Conservation (phyloP, 495 filamentous ascomycete genomes). For the Platismatia glauca region DNA sequence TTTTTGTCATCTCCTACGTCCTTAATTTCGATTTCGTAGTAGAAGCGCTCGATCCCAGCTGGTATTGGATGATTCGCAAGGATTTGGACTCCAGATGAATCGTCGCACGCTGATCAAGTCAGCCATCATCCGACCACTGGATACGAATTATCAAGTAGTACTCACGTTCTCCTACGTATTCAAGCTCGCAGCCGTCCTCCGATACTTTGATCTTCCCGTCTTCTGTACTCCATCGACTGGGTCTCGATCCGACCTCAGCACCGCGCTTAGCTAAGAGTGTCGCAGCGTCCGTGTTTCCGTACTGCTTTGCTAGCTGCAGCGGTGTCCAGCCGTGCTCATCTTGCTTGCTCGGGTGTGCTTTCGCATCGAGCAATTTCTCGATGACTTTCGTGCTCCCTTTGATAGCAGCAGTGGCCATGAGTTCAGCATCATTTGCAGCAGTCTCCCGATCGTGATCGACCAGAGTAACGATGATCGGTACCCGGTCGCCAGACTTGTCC, state of each 20-base stretch:
- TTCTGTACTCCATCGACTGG: background rate
- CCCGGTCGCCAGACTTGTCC: slow-evolving; percentile 2
- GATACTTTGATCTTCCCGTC: slow-evolving; percentile 1
- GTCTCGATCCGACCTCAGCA: slow-evolving; percentile 6
- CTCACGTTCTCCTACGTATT: slow-evolving; percentile 7
- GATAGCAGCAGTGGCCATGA: slow-evolving; percentile 6
- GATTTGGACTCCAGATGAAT: background rate
- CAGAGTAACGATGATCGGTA: background rate
- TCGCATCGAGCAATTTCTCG: slow-evolving; percentile 6
- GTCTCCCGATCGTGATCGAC: slow-evolving; percentile 2
- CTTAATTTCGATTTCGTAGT: background rate
- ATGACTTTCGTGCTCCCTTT: slow-evolving; percentile 7
- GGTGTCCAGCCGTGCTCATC: slow-evolving; percentile 9
- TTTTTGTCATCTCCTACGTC: background rate
- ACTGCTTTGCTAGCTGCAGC: slow-evolving; percentile 6
- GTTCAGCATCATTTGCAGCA: background rate
- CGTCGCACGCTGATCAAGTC: background rate
- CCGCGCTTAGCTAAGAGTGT: background rate
- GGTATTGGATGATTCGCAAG: slow-evolving; percentile 1
- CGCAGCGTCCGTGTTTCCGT: slow-evolving; percentile 6
- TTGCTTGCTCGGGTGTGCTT: slow-evolving; percentile 2
- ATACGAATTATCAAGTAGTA: background rate
- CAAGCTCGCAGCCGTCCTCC: slow-evolving; percentile 1
- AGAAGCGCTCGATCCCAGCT: background rate
- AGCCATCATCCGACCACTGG: background rate